phyloP scores from a whole-genome alignment of 192 early-diverging fungal genomes.

The Chytriomyces sp. region DNA sequence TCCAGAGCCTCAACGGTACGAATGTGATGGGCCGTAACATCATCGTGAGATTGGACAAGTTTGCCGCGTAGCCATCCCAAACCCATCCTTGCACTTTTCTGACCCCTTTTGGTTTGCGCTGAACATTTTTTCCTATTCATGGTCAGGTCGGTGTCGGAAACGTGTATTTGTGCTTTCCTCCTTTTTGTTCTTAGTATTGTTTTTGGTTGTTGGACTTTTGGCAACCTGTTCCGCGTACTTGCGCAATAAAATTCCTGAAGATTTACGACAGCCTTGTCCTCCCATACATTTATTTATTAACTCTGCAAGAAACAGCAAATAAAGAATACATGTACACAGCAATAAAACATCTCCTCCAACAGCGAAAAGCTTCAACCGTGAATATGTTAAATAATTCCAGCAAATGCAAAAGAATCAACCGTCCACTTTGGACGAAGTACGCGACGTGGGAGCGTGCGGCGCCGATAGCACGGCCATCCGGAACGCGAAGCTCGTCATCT shows the following conservation, averaged over 20 bases:
- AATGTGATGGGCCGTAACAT: constrained; percentile 48
- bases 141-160: not conserved
- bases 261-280: not conserved
- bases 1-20: constrained; percentile 50
- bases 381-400: too few species aligned
- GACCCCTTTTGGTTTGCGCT: not conserved
- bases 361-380: too few species aligned
- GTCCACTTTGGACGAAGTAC: too few species aligned
- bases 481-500: too few species aligned
- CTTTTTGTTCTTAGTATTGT: not conserved
- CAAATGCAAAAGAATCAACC: too few species aligned
- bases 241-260: not conserved
- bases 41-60: constrained; percentile 56
- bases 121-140: not conserved
- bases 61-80: constrained; percentile 22
- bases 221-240: not conserved
- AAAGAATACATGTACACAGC: too few species aligned
- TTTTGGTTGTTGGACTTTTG: not conserved
- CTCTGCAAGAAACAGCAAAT: too few species aligned
- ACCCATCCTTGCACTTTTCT: constrained; percentile 3
- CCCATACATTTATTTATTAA: not conserved
- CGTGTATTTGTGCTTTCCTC: not conserved
- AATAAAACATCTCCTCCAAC: too few species aligned
- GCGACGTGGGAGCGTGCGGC: too few species aligned
- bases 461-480: too few species aligned